phyloP scores from a whole-genome alignment of 208 protist species.

The Lotmaria passim region DNA sequence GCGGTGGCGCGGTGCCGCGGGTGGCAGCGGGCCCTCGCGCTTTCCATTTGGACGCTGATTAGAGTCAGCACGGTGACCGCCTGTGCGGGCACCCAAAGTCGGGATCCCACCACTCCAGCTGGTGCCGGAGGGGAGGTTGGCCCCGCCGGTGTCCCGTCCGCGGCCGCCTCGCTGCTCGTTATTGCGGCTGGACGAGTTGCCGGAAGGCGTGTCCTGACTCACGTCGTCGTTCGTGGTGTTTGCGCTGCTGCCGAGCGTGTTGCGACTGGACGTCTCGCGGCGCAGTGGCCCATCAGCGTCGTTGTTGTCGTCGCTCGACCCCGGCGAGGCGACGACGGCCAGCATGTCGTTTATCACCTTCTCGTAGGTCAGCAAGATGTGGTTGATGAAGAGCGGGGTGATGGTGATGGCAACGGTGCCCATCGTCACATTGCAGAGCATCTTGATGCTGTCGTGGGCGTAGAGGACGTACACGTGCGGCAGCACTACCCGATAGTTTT shows the following conservation, averaged over 20 bases:
- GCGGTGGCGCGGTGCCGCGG: background rate
- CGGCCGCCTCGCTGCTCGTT: background rate
- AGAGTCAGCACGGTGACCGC: background rate
- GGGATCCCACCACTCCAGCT: too few relatives aligned
- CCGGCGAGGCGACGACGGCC: slow-evolving; percentile 33
- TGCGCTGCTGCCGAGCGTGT: background rate
- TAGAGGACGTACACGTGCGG: slow-evolving; percentile 78
- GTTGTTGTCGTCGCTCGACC: slow-evolving; percentile 10
- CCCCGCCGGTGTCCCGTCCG: background rate
- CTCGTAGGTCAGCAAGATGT: slow-evolving; percentile 71
- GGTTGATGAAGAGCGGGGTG: slow-evolving; percentile 80
- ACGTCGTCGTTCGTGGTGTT: slow-evolving; percentile 4
- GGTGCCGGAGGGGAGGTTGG: too few relatives aligned
- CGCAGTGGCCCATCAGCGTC: slow-evolving; percentile 2
- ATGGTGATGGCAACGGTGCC: slow-evolving; percentile 79
- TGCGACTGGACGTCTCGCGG: background rate
- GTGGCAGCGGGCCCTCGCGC: background rate
- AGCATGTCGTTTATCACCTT: slow-evolving; percentile 56
- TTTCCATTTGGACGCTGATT: background rate
- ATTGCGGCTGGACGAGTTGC: background rate
- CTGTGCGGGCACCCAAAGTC: background rate
- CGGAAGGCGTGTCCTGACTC: slow-evolving; percentile 7
- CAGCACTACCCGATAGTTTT: slow-evolving; percentile 62
- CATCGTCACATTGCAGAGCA: slow-evolving; percentile 59
- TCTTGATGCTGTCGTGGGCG: slow-evolving; percentile 64